Evolutionary conservation across 495 filamentous ascomycete genomes (phyloP).

Genomic region (Neurospora pannonica): DNA sequence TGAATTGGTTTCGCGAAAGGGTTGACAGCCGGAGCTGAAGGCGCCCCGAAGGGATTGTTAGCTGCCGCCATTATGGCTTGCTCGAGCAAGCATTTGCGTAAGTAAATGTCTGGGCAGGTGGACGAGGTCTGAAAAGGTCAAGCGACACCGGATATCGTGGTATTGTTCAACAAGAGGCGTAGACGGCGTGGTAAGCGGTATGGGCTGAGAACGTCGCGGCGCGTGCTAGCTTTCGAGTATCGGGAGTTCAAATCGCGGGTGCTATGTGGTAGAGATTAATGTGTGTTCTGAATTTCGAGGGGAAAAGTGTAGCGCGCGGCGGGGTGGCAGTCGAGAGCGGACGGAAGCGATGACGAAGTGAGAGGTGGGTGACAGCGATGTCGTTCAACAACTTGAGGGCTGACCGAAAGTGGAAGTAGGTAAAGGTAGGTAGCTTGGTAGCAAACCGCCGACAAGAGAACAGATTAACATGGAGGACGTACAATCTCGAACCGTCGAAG

Average conservation of each 20-base stretch:
- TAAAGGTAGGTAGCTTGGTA: neutral
- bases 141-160: neutral
- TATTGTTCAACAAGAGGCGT: neutral
- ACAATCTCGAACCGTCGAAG: neutral
- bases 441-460: neutral
- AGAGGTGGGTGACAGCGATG: neutral
- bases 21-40: constrained; percentile 4
- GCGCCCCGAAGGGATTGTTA: constrained; percentile 21
- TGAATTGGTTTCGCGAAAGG: constrained; percentile 6
- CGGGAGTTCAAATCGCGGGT: neutral
- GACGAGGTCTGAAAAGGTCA: neutral
- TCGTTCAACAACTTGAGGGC: neutral
- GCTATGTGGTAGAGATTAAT: neutral
- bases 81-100: constrained; percentile 13
- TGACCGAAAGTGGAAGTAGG: neutral
- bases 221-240: neutral
- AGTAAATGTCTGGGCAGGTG: neutral
- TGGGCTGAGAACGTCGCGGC: neutral
- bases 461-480: neutral
- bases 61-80: constrained; percentile 15
- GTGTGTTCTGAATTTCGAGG: neutral
- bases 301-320: neutral
- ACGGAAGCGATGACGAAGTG: neutral
- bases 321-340: neutral
- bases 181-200: neutral